Conservation (phyloP, 768 basidiomycete species). For the Podaxis sp. region DNA sequence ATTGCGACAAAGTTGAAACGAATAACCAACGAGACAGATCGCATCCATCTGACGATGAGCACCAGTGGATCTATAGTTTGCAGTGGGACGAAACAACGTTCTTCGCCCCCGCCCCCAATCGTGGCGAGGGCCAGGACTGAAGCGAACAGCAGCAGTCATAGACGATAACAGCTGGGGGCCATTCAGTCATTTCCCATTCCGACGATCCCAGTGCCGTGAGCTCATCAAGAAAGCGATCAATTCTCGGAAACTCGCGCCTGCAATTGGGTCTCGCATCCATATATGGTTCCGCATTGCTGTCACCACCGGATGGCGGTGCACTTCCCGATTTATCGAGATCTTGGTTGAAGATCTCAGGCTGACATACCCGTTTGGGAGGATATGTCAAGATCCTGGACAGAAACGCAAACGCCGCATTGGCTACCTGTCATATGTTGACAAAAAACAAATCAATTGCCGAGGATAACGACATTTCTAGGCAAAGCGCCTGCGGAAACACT, state of each 20-base stretch:
- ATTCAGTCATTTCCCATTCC: background rate
- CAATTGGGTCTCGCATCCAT: conserved; percentile 14
- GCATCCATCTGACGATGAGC: background rate
- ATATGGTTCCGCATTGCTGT: conserved; percentile 19
- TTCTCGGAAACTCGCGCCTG: conserved; percentile 21
- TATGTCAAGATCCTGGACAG: conserved; percentile 17
- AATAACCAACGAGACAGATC: background rate
- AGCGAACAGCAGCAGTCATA: background rate
- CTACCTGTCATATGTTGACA: conserved; percentile 1
- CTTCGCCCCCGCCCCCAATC: background rate
- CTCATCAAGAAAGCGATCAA: background rate
- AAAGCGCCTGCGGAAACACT: background rate
- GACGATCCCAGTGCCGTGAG: conserved; percentile 2
- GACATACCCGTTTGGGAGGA: conserved; percentile 9
- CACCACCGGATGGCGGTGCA: conserved; percentile 21
- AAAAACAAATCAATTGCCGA: background rate
- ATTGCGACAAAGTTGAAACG: background rate
- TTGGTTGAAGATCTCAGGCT: conserved; percentile 18
- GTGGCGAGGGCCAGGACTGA: background rate
- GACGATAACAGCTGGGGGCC: background rate
- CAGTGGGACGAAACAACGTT: conserved; percentile 4
- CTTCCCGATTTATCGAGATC: conserved; percentile 16
- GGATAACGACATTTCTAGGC: background rate
- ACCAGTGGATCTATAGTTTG: conserved; percentile 8
- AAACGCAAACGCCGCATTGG: conserved; percentile 31